phyloP scores from a whole-genome alignment of 108 stramenopile species.

The Craspedostauros australis region DNA sequence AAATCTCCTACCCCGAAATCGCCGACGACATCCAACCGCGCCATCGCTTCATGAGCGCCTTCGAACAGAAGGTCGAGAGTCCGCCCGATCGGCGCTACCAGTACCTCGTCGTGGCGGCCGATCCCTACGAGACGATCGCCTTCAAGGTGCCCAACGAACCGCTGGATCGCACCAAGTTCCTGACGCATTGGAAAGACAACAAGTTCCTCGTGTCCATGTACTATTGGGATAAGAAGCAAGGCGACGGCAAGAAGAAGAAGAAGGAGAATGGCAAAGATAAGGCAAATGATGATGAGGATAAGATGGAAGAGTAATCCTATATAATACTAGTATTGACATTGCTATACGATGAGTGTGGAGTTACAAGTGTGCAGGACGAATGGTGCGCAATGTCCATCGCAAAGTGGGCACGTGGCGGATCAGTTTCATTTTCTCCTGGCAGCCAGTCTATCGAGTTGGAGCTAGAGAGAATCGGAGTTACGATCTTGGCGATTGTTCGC shows the following conservation, averaged over 20 bases:
- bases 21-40: constrained; percentile 91
- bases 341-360: no score
- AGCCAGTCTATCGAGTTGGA: no score
- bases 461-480: no score
- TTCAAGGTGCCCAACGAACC: constrained; percentile 98
- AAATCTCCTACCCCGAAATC: constrained; percentile 94
- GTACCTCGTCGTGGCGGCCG: constrained; percentile 96
- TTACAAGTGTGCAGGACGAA: no score
- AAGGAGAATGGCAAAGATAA: no score
- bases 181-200: constrained; percentile 93
- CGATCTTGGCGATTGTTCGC: no score
- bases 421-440: no score
- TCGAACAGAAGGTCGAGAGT: constrained; percentile 94
- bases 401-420: no score
- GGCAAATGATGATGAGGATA: no score
- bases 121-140: constrained; percentile 98
- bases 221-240: constrained; percentile 58
- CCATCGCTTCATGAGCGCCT: constrained; percentile 99
- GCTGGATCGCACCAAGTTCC: constrained; percentile 88
- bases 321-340: no score
- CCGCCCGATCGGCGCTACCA: constrained; percentile 94
- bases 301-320: no score
- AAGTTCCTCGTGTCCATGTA: constrained; percentile 89
- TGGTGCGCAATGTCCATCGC: no score
- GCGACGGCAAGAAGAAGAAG: not conserved